Conservation (phyloP, 805 yeast species). For the Metschnikowia aberdeeniae region DNA sequence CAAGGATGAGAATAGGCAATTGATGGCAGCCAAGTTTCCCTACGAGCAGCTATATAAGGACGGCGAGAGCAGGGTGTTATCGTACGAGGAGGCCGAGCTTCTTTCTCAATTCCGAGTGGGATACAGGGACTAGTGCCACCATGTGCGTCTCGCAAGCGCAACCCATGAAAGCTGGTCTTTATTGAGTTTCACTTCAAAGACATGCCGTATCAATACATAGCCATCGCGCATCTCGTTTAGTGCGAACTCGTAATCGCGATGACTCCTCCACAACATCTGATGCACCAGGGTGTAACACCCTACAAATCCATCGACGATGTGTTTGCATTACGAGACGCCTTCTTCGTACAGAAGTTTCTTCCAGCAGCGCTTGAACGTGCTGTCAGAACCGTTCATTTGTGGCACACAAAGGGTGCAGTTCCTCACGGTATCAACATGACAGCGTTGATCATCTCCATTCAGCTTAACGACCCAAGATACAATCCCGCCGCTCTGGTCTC, state of each 20-base stretch:
- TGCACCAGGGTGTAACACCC: conserved; percentile 7
- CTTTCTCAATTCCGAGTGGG: conserved; percentile 9
- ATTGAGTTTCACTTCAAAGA: conserved; percentile 3
- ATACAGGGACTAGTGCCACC: conserved; percentile 1
- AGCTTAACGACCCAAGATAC: conserved; percentile 36
- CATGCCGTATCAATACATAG: background rate
- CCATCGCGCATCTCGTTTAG: background rate
- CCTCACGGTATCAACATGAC: conserved; percentile 76
- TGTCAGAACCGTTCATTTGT: conserved; percentile 41
- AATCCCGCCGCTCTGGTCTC: conserved; percentile 2
- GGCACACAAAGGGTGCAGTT: conserved; percentile 54
- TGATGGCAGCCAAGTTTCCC: conserved; percentile 16
- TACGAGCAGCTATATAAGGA: conserved; percentile 12
- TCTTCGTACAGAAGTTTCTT: conserved; percentile 4
- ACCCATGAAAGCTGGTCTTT: conserved; percentile 3
- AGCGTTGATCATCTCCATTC: conserved; percentile 49
- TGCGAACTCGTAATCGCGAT: background rate
- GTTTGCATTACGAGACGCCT: conserved; percentile 7
- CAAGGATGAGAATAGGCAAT: conserved; percentile 7
- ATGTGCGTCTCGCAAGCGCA: background rate
- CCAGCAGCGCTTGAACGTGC: conserved; percentile 4
- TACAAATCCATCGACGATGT: conserved; percentile 10
- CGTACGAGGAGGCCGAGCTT: conserved; percentile 17
- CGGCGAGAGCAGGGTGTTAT: conserved; percentile 8
- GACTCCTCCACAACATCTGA: background rate